phyloP scores from a whole-genome alignment of 768 basidiomycete genomes.

The Lentinula sp. region DNA sequence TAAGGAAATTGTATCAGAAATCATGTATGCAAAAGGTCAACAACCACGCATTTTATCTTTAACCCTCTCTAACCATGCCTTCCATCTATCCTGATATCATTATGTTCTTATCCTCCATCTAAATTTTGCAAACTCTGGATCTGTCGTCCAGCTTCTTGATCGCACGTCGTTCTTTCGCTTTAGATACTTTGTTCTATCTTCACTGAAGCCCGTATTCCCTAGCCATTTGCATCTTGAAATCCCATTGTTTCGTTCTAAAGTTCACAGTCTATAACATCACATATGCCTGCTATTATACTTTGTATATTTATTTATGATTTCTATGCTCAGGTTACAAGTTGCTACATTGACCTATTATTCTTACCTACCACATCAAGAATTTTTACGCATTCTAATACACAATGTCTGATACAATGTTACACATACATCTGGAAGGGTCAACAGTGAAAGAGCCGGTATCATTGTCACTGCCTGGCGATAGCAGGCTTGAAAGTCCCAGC shows the following conservation, averaged over 20 bases:
- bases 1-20: not conserved
- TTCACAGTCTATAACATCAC: not conserved
- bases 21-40: no score
- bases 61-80: not conserved
- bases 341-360: not conserved
- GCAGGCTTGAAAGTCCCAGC: slow-evolving; percentile 8
- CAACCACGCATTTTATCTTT: no score
- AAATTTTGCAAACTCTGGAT: not conserved
- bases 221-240: not conserved
- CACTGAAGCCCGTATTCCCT: not conserved
- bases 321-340: not conserved
- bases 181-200: not conserved
- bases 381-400: not conserved
- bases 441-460: not conserved
- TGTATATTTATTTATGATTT: not conserved
- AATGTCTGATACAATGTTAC: not conserved
- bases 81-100: not conserved
- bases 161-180: not conserved
- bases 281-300: not conserved
- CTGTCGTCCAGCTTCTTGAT: not conserved
- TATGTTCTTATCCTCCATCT: not conserved
- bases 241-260: not conserved
- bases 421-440: not conserved
- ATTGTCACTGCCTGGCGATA: not conserved
- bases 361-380: not conserved